Percentiles rank a stretch among this genome's conserved stretches.
Conservation (phyloP, 805 yeast genomes). For the Wickerhamomyces xylosicus region DNA sequence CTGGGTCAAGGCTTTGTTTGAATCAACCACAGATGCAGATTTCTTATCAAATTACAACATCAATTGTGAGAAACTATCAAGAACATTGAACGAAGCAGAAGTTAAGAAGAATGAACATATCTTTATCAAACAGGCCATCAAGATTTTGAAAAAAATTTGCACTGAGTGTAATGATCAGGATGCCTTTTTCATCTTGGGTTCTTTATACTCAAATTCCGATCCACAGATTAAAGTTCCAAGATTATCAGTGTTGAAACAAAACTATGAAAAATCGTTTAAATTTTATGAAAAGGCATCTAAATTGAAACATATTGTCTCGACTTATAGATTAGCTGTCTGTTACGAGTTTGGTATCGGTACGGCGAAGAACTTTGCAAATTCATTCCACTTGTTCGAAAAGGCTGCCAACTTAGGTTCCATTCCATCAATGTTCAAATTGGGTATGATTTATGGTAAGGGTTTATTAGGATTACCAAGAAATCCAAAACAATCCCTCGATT, state of each 20-base stretch:
- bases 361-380: slow-evolving; percentile 30
- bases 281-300: slow-evolving; percentile 50
- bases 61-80: slow-evolving; percentile 33
- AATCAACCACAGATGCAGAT: slow-evolving; percentile 31
- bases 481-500: slow-evolving; percentile 33
- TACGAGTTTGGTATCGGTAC: slow-evolving; percentile 57
- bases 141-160: slow-evolving; percentile 47
- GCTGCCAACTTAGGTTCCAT: slow-evolving; percentile 57
- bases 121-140: slow-evolving; percentile 47
- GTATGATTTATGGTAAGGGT: slow-evolving; percentile 50
- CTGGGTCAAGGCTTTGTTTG: slow-evolving; percentile 52
- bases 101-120: slow-evolving; percentile 41
- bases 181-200: slow-evolving; percentile 51
- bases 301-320: slow-evolving; percentile 46
- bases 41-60: slow-evolving; percentile 34
- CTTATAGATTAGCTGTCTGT: slow-evolving; percentile 63
- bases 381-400: slow-evolving; percentile 42
- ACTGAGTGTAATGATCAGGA: slow-evolving; percentile 39
- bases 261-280: slow-evolving; percentile 52
- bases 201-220: slow-evolving; percentile 43
- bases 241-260: slow-evolving; percentile 37
- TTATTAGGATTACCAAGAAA: slow-evolving; percentile 27
- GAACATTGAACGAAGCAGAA: slow-evolving; percentile 29
- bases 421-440: slow-evolving; percentile 66
- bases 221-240: slow-evolving; percentile 34